phyloP scores from a whole-genome alignment of 768 basidiomycete genomes.

The Sarcodon aspratus region DNA sequence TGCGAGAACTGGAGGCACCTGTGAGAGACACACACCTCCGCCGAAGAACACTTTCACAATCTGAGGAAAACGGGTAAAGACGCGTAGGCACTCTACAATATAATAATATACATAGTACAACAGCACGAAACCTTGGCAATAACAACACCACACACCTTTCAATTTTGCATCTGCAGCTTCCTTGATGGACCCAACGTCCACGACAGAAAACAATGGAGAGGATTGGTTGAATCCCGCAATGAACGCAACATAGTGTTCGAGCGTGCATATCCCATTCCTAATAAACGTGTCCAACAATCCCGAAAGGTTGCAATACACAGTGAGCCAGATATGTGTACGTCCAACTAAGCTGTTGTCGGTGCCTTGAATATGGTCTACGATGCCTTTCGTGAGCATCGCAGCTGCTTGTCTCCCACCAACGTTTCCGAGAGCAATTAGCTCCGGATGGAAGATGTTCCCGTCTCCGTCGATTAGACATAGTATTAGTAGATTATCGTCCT shows the following conservation, averaged over 20 bases:
- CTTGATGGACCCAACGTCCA: conserved; percentile 30
- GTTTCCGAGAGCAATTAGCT: conserved; percentile 19
- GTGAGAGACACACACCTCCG: conserved; percentile 10
- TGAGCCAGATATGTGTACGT: conserved; percentile 22
- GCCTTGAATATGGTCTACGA: conserved; percentile 20
- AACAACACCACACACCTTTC: conserved; percentile 16
- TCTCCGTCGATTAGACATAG: conserved; percentile 28
- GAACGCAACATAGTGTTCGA: conserved; percentile 24
- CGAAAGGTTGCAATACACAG: conserved; percentile 24
- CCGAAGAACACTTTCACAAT: conserved; percentile 28
- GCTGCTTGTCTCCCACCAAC: conserved; percentile 25
- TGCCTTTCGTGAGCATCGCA: conserved; percentile 21
- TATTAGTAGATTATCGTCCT: conserved; percentile 30
- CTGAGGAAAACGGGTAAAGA: conserved; percentile 40
- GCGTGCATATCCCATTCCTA: conserved; percentile 17
- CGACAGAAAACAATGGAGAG: conserved; percentile 27
- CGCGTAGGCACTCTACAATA: conserved; percentile 34
- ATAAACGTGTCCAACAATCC: conserved; percentile 22
- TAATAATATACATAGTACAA: background rate
- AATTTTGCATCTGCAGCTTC: conserved; percentile 32
- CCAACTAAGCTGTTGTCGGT: conserved; percentile 11
- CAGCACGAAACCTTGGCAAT: background rate
- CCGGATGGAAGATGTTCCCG: conserved; percentile 25
- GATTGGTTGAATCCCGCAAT: conserved; percentile 28
- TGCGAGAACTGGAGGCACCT: background rate